These are phyloP conservation scores for Viola pubescens DNA, from an alignment of 441 rosid species.

Conservation along the genomic window DNA sequence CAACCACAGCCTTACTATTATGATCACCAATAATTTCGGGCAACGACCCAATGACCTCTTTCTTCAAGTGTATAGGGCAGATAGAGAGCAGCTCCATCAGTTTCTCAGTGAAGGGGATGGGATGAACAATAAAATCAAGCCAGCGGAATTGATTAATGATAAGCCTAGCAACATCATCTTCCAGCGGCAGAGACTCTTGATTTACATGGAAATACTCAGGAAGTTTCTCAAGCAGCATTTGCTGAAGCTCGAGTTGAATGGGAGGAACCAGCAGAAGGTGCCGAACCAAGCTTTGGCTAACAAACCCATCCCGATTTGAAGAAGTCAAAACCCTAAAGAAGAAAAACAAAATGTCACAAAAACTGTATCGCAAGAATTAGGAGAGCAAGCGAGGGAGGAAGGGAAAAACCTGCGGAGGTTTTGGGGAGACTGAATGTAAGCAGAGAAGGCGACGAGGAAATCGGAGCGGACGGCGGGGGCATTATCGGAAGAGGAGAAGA, in stretches of 20 bases:
- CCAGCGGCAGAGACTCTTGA: slow-evolving; percentile 25
- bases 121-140: slow-evolving; percentile 66
- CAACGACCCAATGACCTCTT: slow-evolving; percentile 80
- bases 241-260: slow-evolving; percentile 61
- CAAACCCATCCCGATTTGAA: slow-evolving; percentile 27
- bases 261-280: slow-evolving; percentile 60
- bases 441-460: slow-evolving; percentile 50
- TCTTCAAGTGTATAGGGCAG: slow-evolving; percentile 58
- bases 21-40: slow-evolving; percentile 83
- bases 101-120: slow-evolving; percentile 45
- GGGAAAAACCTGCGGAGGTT: slow-evolving; percentile 49
- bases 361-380: neutral
- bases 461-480: slow-evolving; percentile 30
- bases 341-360: neutral
- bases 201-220: slow-evolving; percentile 54
- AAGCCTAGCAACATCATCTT: slow-evolving; percentile 66
- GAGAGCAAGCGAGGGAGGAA: neutral
- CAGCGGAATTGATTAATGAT: slow-evolving; percentile 69
- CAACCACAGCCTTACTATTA: slow-evolving; percentile 42
- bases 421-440: slow-evolving; percentile 41
- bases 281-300: slow-evolving; percentile 50
- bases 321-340: slow-evolving; percentile 44
- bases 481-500: slow-evolving; percentile 30
- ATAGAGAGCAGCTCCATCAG: slow-evolving; percentile 67
- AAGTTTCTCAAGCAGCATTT: slow-evolving; percentile 65